phyloP scores from a whole-genome alignment of 208 protist genomes.

The Trypanosoma cruzi region DNA sequence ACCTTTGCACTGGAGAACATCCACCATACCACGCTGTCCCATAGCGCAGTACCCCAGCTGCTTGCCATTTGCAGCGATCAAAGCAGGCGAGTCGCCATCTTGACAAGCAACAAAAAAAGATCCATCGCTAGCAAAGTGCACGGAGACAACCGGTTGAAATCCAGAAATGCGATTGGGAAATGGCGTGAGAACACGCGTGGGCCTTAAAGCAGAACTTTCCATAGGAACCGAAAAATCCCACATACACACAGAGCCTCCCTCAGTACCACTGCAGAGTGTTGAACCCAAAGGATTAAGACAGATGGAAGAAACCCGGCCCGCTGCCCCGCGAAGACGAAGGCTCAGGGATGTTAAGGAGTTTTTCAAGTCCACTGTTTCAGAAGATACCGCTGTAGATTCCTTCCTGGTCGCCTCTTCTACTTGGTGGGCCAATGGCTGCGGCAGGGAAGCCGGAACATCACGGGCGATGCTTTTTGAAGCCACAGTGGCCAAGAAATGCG shows the following conservation, averaged over 20 bases:
- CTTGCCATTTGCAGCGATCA: constrained; percentile 53
- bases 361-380: not conserved
- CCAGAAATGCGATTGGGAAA: constrained; percentile 84
- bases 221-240: constrained; percentile 66
- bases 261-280: constrained; percentile 61
- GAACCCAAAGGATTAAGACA: constrained; percentile 50
- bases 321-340: constrained; percentile 48
- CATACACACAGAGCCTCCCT: constrained; percentile 78
- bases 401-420: not conserved
- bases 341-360: constrained; percentile 6
- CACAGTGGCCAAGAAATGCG: constrained; percentile 4
- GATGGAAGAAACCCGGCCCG: constrained; percentile 60
- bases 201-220: constrained; percentile 39
- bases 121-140: constrained; percentile 44
- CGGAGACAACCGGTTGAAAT: constrained; percentile 69
- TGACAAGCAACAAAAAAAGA: constrained; percentile 78
- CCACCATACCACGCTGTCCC: constrained; percentile 69
- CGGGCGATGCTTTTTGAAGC: not conserved
- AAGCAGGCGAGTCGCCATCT: constrained; percentile 67
- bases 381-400: not conserved
- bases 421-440: constrained; percentile 1
- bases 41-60: constrained; percentile 74
- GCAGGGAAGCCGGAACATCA: not conserved
- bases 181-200: constrained; percentile 74
- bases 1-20: constrained; percentile 75